Base-by-base conservation (phyloP, 2,329 filamentous ascomycete species). In the Neodidymelliopsis sp. region DNA sequence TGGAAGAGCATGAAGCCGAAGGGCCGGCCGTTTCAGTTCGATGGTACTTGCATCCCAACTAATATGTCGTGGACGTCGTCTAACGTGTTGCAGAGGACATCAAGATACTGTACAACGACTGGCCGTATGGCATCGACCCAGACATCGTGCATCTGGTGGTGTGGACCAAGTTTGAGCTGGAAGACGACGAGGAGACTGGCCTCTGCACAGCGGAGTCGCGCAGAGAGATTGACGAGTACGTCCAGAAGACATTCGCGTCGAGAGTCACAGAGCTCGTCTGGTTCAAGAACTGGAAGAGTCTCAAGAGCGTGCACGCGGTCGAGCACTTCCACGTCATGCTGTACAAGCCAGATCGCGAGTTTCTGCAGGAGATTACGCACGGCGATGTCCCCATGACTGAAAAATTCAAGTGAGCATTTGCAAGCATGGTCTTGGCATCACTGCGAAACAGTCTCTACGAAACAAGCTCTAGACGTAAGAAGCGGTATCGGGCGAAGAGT, bases 321-420 rank as follows among this genome's bases (percentile, higher is more conserved):
- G 92, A 97, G 77, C 93, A 97, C 71, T 94, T 97, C 67, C 93
- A 97, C 72, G 87, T 97, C 66, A 91, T 97, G 91, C 77, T 97
- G 43, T 89, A 87, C 70, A 80, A 90, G 60, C 87, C 91, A 1
- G 86, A 93, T 61, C 77, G 79, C 28, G 79, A 77, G 3, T 90
- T 95, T 59, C 74, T 96, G 34, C 75, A 77, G 40, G 76, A 84
- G 45, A 80, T 96, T 53, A 96, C 91, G 5, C 77, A 84, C 27
- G 87, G 86, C 10, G 91, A 96, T 74, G 77, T 88, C 33, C 85
- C 90, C 2, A 78, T 89, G 65, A 64, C 61, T 3, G 59, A 65
- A 20, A 66, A 60, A 56, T 63, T 67, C 25, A 25, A 35, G 3
- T 45, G 40, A 50, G 30, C 12, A 20, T 23, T 2, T 30, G 41